Percentiles rank a stretch among this genome's conserved stretches.
Conservation (phyloP, 495 filamentous ascomycete genomes). For the Hyaloscypha bicolor region DNA sequence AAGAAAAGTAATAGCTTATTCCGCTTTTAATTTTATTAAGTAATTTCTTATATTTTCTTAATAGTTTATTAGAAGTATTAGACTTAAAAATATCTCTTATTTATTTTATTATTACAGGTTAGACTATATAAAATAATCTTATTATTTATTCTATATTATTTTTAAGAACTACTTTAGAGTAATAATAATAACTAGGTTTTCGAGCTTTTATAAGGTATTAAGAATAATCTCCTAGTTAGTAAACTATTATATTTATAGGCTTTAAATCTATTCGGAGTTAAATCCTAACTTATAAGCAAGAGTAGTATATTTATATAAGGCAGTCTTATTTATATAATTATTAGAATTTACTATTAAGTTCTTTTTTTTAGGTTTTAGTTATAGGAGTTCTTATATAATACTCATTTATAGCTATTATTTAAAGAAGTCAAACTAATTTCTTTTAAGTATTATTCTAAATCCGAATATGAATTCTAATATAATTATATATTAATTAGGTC, state of each 20-base stretch:
- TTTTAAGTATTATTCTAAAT: slow-evolving; percentile 3
- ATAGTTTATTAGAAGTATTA: slow-evolving; percentile 15
- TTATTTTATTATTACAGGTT: slow-evolving; percentile 22
- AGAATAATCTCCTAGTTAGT: slow-evolving; percentile 38
- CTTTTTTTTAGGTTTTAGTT: slow-evolving; percentile 29
- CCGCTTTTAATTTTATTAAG: slow-evolving; percentile 25
- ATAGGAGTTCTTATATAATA: slow-evolving; percentile 10
- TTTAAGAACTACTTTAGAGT: slow-evolving; percentile 31
- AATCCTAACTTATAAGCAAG: slow-evolving; percentile 37
- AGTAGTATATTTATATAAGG: slow-evolving; percentile 36
- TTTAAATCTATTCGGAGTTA: slow-evolving; percentile 30
- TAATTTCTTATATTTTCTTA: slow-evolving; percentile 31
- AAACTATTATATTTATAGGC: slow-evolving; percentile 27
- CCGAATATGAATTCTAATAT: slow-evolving; percentile 14
- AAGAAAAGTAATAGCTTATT: slow-evolving; percentile 36
- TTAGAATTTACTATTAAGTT: slow-evolving; percentile 29
- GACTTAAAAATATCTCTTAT: slow-evolving; percentile 21
- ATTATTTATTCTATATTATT: slow-evolving; percentile 31
- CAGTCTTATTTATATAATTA: slow-evolving; percentile 33
- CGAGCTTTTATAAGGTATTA: slow-evolving; percentile 38
- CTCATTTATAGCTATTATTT: slow-evolving; percentile 11
- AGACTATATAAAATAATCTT: slow-evolving; percentile 28
- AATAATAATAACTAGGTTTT: slow-evolving; percentile 36
- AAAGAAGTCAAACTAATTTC: slow-evolving; percentile 14
- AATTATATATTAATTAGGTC: slow-evolving; percentile 13